Evolutionary conservation across 2,329 filamentous ascomycete species (phyloP).

Genomic region (Penicillium sp.): DNA sequence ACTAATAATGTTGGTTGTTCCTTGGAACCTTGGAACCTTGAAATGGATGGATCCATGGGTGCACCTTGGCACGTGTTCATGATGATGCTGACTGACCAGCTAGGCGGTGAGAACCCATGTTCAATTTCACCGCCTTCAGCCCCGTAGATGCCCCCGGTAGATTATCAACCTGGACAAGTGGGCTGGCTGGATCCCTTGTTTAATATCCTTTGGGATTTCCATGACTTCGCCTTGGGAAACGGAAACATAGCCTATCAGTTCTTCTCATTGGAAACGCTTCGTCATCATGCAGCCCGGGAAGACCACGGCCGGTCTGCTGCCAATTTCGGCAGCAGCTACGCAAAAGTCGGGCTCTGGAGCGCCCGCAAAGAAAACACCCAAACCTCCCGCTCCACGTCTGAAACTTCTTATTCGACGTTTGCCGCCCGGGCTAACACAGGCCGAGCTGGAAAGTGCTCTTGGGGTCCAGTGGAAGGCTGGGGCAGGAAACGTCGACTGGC

Average conservation of each 20-base stretch:
- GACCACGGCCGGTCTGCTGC: conserved; percentile 54
- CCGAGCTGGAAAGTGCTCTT: conserved; percentile 70
- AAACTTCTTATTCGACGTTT: conserved; percentile 84
- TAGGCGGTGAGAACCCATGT: neutral
- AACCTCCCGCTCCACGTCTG: conserved; percentile 60
- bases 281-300: conserved; percentile 36
- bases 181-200: neutral
- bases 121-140: neutral
- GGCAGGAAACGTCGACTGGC: conserved; percentile 83
- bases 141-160: neutral
- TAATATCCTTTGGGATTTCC: neutral
- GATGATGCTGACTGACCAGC: neutral
- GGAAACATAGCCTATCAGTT: neutral
- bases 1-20: too few relatives aligned
- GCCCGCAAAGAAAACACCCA: conserved; percentile 46
- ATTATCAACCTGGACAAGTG: neutral
- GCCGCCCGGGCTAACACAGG: conserved; percentile 77
- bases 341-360: conserved; percentile 46
- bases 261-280: neutral
- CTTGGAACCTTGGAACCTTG: too few relatives aligned
- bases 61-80: neutral
- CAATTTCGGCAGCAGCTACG: conserved; percentile 50
- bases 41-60: too few relatives aligned
- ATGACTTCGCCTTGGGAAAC: neutral
- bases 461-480: conserved; percentile 79